Evolutionary conservation across 331 rosid genomes (phyloP), one percentile per base, ranked within the genome.

Genomic region (Cydonia oblonga): DNA sequence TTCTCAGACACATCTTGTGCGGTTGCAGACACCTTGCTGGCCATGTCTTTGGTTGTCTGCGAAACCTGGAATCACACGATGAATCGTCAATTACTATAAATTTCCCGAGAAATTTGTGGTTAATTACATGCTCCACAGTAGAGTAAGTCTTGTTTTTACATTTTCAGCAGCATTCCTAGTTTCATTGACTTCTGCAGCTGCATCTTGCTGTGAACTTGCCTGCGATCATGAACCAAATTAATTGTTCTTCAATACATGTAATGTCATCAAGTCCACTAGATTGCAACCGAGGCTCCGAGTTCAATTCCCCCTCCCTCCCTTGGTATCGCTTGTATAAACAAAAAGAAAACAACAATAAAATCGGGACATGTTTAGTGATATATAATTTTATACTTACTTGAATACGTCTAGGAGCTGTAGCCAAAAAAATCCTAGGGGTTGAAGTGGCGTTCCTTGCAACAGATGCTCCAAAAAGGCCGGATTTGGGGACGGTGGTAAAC

Each of bases 1-100:
- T 80, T 93, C 69, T 83, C 89, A 3, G 81, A 49, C 7, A 80
- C 62, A 57, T 87, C 86, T 69, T 90, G 87, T 38, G 96, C 87
- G 40, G 76, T 71, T 15, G 65, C 82, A 6, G 86, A 64, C 11
- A 77, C 59, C 66, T 87, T 75, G 23, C 53, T 70, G 0, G 86
- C 96, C 22, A 65, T 49, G 0, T 90, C 86, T 33, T 71, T 76
- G 53, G 92, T 54, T 81, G 78, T 84, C 26, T 86, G 66, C 7
- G 16, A 57, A 69, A 75, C 82, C 98, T 90, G 69, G 60, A 66
- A 33, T 22, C 4, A 12, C 38, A 15, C 63, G 4, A 49, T 1
- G 54, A 49, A 49, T 49, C 54, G 53, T 46, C 53, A 16, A 16
- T 44, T 49, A 16, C 54, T 49, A 18, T 2, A 49, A 16, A 49